Percentiles rank a stretch among this genome's conserved stretches.
Conservation (phyloP, 2,329 filamentous ascomycete species). For the Cucurbitaria berberidis region DNA sequence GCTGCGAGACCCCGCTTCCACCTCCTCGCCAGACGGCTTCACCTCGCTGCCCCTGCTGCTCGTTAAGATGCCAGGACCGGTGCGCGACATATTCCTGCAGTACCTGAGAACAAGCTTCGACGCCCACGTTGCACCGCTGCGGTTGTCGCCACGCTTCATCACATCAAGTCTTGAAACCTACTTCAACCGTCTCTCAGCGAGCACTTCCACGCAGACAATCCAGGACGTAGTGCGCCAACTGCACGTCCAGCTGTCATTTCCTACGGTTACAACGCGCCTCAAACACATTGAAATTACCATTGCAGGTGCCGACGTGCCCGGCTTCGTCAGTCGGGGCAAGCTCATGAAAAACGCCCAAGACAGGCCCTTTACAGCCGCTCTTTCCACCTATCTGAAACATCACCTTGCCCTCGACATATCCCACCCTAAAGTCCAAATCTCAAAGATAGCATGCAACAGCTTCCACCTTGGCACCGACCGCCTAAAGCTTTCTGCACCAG, state of each 20-base stretch:
- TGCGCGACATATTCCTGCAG: constrained; percentile 57
- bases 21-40: constrained; percentile 44
- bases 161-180: constrained; percentile 58
- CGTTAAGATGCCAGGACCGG: constrained; percentile 57
- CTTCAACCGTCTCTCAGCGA: constrained; percentile 63
- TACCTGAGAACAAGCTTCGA: constrained; percentile 60
- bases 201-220: constrained; percentile 37
- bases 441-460: constrained; percentile 50
- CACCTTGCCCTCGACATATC: constrained; percentile 52
- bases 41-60: constrained; percentile 59
- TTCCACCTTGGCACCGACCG: constrained; percentile 50
- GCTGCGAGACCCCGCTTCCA: constrained; percentile 47
- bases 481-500: constrained; percentile 47
- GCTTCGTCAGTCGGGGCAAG: constrained; percentile 42
- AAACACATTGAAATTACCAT: constrained; percentile 55
- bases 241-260: constrained; percentile 46
- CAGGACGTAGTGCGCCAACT: constrained; percentile 41
- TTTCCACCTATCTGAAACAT: constrained; percentile 46
- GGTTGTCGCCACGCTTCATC: constrained; percentile 54
- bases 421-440: constrained; percentile 49
- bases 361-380: constrained; percentile 49
- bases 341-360: constrained; percentile 11
- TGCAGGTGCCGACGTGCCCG: constrained; percentile 47
- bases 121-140: constrained; percentile 54
- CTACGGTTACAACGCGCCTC: constrained; percentile 37